Evolutionary conservation across 345 rosid genomes (phyloP), one percentile per base, ranked within the genome.

Genomic region (Camelina hispida): DNA sequence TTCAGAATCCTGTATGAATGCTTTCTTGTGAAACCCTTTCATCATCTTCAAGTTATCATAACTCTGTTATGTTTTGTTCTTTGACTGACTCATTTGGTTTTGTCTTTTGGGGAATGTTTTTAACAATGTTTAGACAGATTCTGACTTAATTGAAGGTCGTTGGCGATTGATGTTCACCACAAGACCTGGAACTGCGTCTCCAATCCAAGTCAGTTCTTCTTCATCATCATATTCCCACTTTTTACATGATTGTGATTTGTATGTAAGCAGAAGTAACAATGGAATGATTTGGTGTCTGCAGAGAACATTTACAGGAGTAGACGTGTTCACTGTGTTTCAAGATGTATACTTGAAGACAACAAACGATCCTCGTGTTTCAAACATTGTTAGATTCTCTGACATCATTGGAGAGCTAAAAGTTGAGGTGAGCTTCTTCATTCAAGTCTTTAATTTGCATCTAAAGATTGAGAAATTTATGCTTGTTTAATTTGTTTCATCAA

Each of bases 151-250:
- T 12, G 99, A 95, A 84, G 97, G 99, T 52, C 82, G 88, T 14
- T 95, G 99, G 97, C 90, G 87, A 64, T 75, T 95, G 67, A 90
- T 91, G 92, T 95, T 95, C 71, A 95, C 99, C 0, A 91, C 97
- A 32, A 89, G 99, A 83, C 97, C 97, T 22, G 99, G 97, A 59
- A 90, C 99, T 25, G 92, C 99, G 57, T 95, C 99, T 58, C 97
- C 96, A 28, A 88, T 95, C 64, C 99, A 91, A 92, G 98, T 94
- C 67, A 63, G 81, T 54, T 73, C 59, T 54, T 73, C 59, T 50
- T 48, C 5, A 54, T 51, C 18, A 51, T 22, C 40, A 40, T 18
- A 57, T 20, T 22, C 15, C 40, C 7, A 11, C 50, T 60, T 16
- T 57, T 30, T 22, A 11, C 8, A 55, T 67, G 35, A 75, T 32